Conservation (phyloP, 2,329 filamentous ascomycete genomes). For the Claviceps citrina region DNA sequence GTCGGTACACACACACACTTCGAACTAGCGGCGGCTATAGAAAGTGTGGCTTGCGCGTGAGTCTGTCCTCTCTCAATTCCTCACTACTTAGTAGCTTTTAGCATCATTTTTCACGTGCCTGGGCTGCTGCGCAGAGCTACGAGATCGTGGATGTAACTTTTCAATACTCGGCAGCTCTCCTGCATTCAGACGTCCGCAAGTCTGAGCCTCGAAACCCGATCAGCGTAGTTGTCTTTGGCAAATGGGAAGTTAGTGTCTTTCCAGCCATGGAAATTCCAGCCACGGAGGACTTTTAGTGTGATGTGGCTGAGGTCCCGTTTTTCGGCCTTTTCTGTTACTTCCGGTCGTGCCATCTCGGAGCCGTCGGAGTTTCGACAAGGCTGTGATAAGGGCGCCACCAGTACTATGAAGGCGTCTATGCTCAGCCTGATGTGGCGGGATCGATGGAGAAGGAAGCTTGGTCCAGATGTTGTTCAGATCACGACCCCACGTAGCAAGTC, state of each 20-base stretch:
- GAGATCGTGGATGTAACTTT: background rate
- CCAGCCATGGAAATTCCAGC: constrained; percentile 6
- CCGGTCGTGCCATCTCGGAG: constrained; percentile 15
- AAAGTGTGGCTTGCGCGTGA: constrained; percentile 4
- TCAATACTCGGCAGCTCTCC: background rate
- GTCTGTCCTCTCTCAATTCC: background rate
- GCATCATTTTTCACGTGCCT: background rate
- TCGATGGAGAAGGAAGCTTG: too few relatives aligned
- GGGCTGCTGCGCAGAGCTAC: background rate
- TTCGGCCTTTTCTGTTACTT: constrained; percentile 6
- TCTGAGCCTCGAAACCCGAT: background rate
- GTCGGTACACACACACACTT: too few relatives aligned
- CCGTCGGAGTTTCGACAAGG: constrained; percentile 15
- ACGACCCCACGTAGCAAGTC: too few relatives aligned
- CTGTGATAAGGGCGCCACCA: too few relatives aligned
- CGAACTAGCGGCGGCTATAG: background rate
- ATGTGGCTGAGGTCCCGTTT: constrained; percentile 9
- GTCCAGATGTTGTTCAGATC: too few relatives aligned
- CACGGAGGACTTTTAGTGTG: constrained; percentile 2
- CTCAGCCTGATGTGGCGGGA: constrained; percentile 2
- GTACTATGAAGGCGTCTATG: too few relatives aligned
- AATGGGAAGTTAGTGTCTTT: background rate
- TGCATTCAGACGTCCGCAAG: background rate
- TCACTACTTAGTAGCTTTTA: background rate
- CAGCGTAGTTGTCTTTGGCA: background rate